phyloP scores from a whole-genome alignment of 2,329 filamentous ascomycete genomes.

The Apiospora hydei region DNA sequence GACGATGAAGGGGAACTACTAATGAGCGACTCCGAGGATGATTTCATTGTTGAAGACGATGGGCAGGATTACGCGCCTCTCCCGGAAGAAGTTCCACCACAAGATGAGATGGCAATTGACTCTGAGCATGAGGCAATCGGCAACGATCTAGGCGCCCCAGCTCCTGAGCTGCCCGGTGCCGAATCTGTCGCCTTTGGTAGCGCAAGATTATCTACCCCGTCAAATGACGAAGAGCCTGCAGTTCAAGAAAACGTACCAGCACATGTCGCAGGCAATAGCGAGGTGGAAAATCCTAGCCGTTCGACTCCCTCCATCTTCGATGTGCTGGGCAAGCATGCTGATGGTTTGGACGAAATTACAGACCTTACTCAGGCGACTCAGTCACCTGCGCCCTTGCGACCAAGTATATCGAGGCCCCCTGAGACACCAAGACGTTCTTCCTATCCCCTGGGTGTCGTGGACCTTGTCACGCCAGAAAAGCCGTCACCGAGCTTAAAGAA shows the following conservation, averaged over 20 bases:
- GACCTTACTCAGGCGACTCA: conserved; percentile 21
- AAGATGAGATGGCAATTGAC: conserved; percentile 10
- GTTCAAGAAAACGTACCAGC: not conserved
- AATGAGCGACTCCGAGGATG: conserved; percentile 55
- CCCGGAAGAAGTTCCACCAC: not conserved
- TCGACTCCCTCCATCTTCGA: conserved; percentile 9
- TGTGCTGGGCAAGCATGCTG: not conserved
- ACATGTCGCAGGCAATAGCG: not conserved
- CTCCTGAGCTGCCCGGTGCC: not conserved
- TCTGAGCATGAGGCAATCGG: not conserved
- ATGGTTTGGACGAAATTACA: not conserved
- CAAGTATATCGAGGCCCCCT: not conserved
- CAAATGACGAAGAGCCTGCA: too few relatives aligned
- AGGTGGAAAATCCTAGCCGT: not conserved
- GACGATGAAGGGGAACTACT: conserved; percentile 56
- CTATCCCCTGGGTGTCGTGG: not conserved
- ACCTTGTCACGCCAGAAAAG: conserved; percentile 1
- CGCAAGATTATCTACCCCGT: not conserved
- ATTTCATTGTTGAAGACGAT: conserved; percentile 58
- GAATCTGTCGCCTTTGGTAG: not conserved
- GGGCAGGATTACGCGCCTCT: conserved; percentile 11
- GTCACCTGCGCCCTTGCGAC: not conserved
- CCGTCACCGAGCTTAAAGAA: not conserved
- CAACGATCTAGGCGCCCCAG: not conserved
- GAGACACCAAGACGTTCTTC: not conserved